Evolutionary conservation across 2,329 filamentous ascomycete genomes (phyloP).

Genomic region (Botrytis paeoniae): DNA sequence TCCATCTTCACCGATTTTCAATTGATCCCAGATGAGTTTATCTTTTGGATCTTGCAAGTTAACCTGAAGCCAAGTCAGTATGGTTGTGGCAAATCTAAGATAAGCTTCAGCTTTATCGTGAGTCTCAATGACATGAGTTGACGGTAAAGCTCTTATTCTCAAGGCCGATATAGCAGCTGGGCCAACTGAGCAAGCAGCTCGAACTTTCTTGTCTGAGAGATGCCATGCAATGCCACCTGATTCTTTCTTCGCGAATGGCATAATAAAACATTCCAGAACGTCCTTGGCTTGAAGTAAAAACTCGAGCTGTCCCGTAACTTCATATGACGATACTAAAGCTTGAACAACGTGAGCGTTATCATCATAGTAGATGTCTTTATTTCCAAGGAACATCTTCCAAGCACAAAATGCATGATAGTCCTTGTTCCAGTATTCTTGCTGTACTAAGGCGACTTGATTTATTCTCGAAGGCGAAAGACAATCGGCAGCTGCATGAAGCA

Average conservation of each 20-base stretch:
- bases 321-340: slow-evolving; percentile 24
- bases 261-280: slow-evolving; percentile 23
- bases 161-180: slow-evolving; percentile 27
- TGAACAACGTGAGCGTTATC: slow-evolving; percentile 29
- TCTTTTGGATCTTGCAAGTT: slow-evolving; percentile 26
- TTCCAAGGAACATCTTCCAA: slow-evolving; percentile 31
- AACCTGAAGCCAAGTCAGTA: slow-evolving; percentile 18
- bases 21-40: slow-evolving; percentile 28
- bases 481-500: slow-evolving; percentile 25
- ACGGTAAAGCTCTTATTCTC: slow-evolving; percentile 7
- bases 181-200: slow-evolving; percentile 27
- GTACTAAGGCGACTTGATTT: slow-evolving; percentile 5
- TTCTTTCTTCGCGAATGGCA: slow-evolving; percentile 22
- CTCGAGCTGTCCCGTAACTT: slow-evolving; percentile 21
- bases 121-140: not conserved
- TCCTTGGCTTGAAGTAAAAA: slow-evolving; percentile 23
- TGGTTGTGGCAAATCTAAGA: not conserved
- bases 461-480: slow-evolving; percentile 19
- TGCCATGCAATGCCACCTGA: slow-evolving; percentile 28
- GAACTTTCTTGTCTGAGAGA: slow-evolving; percentile 23
- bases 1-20: slow-evolving; percentile 22
- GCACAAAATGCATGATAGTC: slow-evolving; percentile 26
- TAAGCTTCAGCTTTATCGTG: not conserved
- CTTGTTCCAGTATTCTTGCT: slow-evolving; percentile 29
- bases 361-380: slow-evolving; percentile 30